These are phyloP conservation scores for Schizochytrium sp. DNA, from an alignment of 108 stramenopile genomes.

Conservation along the genomic window DNA sequence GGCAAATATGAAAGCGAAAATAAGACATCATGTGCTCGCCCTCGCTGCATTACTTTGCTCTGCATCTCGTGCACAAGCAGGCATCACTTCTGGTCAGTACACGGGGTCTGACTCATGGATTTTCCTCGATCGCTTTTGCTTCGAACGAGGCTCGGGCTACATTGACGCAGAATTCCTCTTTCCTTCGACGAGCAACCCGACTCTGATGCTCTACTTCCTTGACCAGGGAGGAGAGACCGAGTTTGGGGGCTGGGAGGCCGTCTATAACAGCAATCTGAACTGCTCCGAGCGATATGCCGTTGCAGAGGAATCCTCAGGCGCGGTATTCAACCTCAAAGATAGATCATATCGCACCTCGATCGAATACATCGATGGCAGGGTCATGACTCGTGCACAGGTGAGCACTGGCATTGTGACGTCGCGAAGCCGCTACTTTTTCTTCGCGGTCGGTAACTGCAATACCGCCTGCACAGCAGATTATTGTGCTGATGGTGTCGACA, in stretches of 20 bases:
- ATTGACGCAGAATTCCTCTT: neutral
- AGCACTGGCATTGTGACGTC: neutral
- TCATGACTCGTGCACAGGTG: neutral
- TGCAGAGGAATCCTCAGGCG: neutral
- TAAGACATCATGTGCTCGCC: too few species aligned
- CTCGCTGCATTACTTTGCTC: too few species aligned
- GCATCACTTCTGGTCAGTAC: neutral
- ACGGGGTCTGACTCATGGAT: neutral
- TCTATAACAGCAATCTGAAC: neutral
- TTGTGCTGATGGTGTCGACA: neutral
- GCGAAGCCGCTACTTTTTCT: neutral
- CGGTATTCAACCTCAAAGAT: neutral
- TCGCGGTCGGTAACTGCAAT: neutral
- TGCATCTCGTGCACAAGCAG: neutral
- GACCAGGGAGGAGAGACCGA: neutral
- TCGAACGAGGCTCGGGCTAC: neutral
- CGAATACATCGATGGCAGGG: neutral
- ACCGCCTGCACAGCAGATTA: neutral
- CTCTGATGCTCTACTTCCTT: neutral
- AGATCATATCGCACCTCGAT: neutral
- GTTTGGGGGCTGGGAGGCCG: neutral
- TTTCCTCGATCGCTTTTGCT: constrained; percentile 1
- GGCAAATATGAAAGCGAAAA: too few species aligned
- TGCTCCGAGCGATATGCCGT: neutral
- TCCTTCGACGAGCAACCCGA: neutral